phyloP scores from a whole-genome alignment of 2,329 filamentous ascomycete species.

The Arachnomyces sp. region DNA sequence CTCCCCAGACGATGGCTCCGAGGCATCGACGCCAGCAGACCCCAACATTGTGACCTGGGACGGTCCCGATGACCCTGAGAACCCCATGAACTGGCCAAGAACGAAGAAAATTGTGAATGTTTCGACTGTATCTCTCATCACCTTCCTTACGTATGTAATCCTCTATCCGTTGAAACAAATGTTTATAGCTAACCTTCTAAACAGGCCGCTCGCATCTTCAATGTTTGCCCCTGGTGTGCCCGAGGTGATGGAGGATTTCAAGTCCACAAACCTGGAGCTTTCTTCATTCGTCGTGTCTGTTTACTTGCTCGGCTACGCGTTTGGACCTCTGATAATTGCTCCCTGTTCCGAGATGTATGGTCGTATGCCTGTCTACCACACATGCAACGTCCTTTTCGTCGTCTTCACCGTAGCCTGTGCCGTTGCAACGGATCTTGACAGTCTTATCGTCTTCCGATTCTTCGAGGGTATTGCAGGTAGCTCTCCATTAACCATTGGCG shows the following conservation, averaged over 20 bases:
- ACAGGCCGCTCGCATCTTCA: slow-evolving; percentile 30
- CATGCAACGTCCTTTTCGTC: slow-evolving; percentile 52
- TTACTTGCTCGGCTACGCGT: slow-evolving; percentile 50
- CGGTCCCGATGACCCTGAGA: slow-evolving; percentile 47
- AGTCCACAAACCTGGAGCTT: slow-evolving; percentile 34
- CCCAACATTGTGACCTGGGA: slow-evolving; percentile 54
- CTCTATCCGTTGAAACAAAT: neutral
- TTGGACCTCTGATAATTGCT: slow-evolving; percentile 57
- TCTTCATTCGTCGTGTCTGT: slow-evolving; percentile 52
- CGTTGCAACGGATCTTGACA: slow-evolving; percentile 48
- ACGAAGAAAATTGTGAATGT: slow-evolving; percentile 41
- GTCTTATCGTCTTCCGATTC: slow-evolving; percentile 56
- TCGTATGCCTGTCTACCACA: slow-evolving; percentile 46
- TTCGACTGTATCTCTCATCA: slow-evolving; percentile 41
- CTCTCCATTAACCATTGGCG: slow-evolving; percentile 33
- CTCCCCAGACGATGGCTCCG: too few relatives aligned
- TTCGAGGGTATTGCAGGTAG: slow-evolving; percentile 44
- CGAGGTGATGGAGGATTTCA: slow-evolving; percentile 39
- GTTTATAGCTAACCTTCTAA: neutral
- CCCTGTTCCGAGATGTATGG: slow-evolving; percentile 59
- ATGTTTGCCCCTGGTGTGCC: slow-evolving; percentile 39
- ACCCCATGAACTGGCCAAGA: slow-evolving; percentile 53
- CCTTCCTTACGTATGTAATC: slow-evolving; percentile 32
- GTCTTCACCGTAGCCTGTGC: slow-evolving; percentile 55
- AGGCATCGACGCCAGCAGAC: slow-evolving; percentile 20